These are phyloP conservation scores for Eleusine coracana DNA, from an alignment of 176 grass and related monocot species.

Conservation along the genomic window DNA sequence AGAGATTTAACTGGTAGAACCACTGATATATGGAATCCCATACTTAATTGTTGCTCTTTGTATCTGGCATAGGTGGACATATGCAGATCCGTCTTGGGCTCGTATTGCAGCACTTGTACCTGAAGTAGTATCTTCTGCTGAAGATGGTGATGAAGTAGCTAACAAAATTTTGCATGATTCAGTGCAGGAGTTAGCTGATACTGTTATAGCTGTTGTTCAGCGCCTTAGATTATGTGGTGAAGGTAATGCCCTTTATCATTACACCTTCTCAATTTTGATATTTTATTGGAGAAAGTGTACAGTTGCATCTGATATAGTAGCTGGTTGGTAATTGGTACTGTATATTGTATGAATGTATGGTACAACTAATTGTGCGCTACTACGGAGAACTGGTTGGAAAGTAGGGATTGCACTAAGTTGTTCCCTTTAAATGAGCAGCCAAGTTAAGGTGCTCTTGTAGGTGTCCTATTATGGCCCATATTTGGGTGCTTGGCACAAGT, in stretches of 20 bases:
- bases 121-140: slow-evolving; percentile 87
- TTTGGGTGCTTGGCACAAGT: background rate
- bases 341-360: background rate
- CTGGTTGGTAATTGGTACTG: background rate
- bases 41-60: slow-evolving; percentile 15
- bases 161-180: slow-evolving; percentile 88
- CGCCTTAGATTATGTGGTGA: slow-evolving; percentile 88
- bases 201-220: slow-evolving; percentile 85
- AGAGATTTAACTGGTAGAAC: slow-evolving; percentile 25
- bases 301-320: background rate
- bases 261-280: background rate
- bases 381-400: background rate
- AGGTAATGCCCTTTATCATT: slow-evolving; percentile 49
- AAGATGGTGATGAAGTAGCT: slow-evolving; percentile 95
- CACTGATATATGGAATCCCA: slow-evolving; percentile 7
- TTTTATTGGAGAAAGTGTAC: background rate
- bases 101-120: slow-evolving; percentile 98
- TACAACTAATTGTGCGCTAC: background rate
- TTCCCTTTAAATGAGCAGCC: slow-evolving; percentile 5
- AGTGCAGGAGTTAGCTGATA: slow-evolving; percentile 86
- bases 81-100: slow-evolving; percentile 97
- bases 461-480: background rate
- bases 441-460: background rate
- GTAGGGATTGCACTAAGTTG: background rate
- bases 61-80: slow-evolving; percentile 77